These are phyloP conservation scores for Penicillium flavigenum DNA, from an alignment of 495 filamentous ascomycete species.

Conservation along the genomic window DNA sequence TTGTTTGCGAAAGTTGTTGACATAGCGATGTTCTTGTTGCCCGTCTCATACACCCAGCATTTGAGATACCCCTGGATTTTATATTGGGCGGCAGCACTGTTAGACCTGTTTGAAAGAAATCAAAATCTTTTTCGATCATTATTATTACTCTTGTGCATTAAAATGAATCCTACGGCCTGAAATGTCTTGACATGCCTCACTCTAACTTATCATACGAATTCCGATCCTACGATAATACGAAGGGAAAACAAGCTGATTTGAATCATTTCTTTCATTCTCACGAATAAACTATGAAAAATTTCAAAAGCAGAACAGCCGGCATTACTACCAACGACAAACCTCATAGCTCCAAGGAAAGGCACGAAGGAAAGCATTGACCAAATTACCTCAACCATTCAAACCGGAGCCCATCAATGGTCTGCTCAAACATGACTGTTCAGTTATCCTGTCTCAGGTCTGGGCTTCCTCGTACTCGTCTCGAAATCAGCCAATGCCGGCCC, in stretches of 20 bases:
- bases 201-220: not conserved
- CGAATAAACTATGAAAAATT: not conserved
- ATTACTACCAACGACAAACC: not conserved
- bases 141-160: not conserved
- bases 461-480: not conserved
- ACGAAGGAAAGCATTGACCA: not conserved
- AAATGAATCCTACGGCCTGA: not conserved
- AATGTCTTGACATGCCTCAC: not conserved
- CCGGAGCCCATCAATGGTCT: not conserved
- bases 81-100: slow-evolving; percentile 16
- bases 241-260: not conserved
- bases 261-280: not conserved
- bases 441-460: not conserved
- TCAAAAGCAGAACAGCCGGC: not conserved
- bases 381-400: not conserved
- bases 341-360: not conserved
- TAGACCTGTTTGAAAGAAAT: slow-evolving; percentile 14
- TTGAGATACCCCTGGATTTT: slow-evolving; percentile 28
- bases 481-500: not conserved
- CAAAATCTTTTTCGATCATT: not conserved
- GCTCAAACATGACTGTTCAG: not conserved
- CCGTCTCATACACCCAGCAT: slow-evolving; percentile 19
- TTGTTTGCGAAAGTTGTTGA: slow-evolving; percentile 2
- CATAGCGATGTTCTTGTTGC: slow-evolving; percentile 7
- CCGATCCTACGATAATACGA: not conserved